Evolutionary conservation across 345 rosid species (phyloP), one percentile per base, ranked within the genome.

Genomic region (Eucalyptus cloeziana): DNA sequence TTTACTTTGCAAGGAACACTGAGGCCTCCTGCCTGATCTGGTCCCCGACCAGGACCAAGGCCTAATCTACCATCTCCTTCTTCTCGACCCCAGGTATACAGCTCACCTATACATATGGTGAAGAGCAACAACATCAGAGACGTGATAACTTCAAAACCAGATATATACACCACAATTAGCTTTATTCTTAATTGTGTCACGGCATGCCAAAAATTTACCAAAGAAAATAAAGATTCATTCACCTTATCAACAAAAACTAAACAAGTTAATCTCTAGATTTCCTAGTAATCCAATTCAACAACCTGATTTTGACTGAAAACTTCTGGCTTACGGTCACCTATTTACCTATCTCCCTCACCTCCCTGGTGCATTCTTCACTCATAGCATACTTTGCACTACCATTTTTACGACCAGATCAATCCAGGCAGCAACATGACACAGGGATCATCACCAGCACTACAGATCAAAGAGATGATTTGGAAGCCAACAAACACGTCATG

Each of bases 61-160:
- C 99, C 99, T 88, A 97, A 92, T 90, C 99, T 94, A 44, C 99
- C 99, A 64, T 97, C 99, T 49, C 98, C 99, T 93, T 97, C 98
- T 85, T 97, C 99, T 92, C 98, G 93, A 89, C 98, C 99, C 99
- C 99, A 96, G 88, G 95, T 97, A 90, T 93, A 96, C 64, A 97
- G 87, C 86, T 96, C 98, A 25, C 99, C 99, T 96, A 76, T 90
- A 88, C 62, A 88, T 91, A 60, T 56, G 1, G 43, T 37, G 64
- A 89, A 83, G n/a, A 86, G 49, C 76, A 83, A 51, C 13, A 3
- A 51, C 40, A 86, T 52, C 47, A 4, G 85, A 76, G 54, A 44
- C 7, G 10, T 19, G 19, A 21, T 52, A 86, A 76, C 85, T 76
- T 76, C 47, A 76, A 1, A 51, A 30, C 87, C 87, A 52, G 62